Evolutionary conservation across 2,329 filamentous ascomycete species (phyloP), one percentile per base, ranked within the genome.

Genomic region (Exophiala lecanii-corni): DNA sequence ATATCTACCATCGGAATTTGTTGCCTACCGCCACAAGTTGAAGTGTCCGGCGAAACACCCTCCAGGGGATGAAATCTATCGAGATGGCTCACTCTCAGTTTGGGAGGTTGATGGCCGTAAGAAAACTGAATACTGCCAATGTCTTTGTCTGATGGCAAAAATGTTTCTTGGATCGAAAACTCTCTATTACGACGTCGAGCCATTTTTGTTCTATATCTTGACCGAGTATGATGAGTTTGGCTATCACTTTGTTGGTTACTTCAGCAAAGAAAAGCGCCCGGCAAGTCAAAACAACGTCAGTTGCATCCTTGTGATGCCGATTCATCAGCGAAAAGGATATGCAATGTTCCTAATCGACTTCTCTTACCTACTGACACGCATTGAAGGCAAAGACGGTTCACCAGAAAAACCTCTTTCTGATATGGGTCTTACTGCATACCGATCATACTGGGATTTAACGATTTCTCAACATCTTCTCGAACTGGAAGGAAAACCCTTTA

Each of bases 1-100:
- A 67, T 98, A 98, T 69, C 96, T 98, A 89, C 95, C 94, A 65
- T 97, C 92, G 13, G 91, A 96, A 62, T 97, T 94, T 58, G 92
- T 98, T 19, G 91, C 92, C 10, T 97, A 91, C 88, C 80, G 92
- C 40, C 92, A 98, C 67, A 97, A 97, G 69, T 78, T 89, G 57
- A 98, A 98, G 70, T 98, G 92, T 57, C 86, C 88, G 4, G 89
- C 89, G 25, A 97, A 97, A 63, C 89, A 97, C 59, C 94, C 92
- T 3, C 94, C 94, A 0, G 92, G 92, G 17, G 92, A 98, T 59
- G 92, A 98, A 62, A 97, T 98, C 37, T 98, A 98, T 62, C 85
- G 92, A 40, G 91, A 98, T 61, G 86, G 91, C 31, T 85, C 86
- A 47, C 82, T 97, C 1, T 94, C 88, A 0, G 96, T 98, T 56